Percentiles rank a stretch among this genome's conserved stretches.
These are phyloP conservation scores for Fraxinus excelsior DNA, from an alignment of 257 asterid genomes.

Conservation along the genomic window DNA sequence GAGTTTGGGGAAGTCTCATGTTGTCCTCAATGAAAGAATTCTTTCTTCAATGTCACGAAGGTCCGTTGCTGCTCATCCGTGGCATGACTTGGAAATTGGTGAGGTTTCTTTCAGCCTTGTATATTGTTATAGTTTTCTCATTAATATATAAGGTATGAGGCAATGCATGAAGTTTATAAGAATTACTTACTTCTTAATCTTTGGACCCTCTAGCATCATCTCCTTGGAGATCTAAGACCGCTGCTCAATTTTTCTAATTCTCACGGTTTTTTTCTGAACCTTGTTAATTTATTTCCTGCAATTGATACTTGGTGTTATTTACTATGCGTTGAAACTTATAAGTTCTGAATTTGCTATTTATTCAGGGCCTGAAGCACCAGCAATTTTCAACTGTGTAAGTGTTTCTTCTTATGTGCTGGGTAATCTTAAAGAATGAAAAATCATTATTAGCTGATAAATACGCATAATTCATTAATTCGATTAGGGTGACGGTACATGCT, in stretches of 20 bases:
- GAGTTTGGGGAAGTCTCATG: slow-evolving; percentile 35
- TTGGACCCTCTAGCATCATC: background rate
- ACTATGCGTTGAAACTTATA: background rate
- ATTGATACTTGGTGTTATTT: background rate
- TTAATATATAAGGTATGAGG: background rate
- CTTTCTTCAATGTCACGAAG: slow-evolving; percentile 73
- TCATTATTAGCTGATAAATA: background rate
- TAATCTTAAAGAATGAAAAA: background rate
- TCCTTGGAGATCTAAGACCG: too few relatives aligned
- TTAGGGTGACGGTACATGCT: background rate
- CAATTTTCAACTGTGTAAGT: slow-evolving; percentile 81
- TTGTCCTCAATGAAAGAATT: slow-evolving; percentile 72
- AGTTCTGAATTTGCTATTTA: slow-evolving; percentile 11
- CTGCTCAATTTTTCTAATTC: too few relatives aligned
- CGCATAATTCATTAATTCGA: background rate
- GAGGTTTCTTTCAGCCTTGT: slow-evolving; percentile 6
- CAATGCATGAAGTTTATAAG: background rate
- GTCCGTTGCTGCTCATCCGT: slow-evolving; percentile 89
- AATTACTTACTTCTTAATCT: background rate
- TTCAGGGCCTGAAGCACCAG: slow-evolving; percentile 98
- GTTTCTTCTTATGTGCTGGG: slow-evolving; percentile 4
- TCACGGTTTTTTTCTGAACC: background rate
- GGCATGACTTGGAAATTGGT: slow-evolving; percentile 99
- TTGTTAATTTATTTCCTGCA: too few relatives aligned
- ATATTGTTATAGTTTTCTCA: background rate